Evolutionary conservation across 495 filamentous ascomycete genomes (phyloP), one percentile per base, ranked within the genome.

Genomic region (Xylaria acuta): DNA sequence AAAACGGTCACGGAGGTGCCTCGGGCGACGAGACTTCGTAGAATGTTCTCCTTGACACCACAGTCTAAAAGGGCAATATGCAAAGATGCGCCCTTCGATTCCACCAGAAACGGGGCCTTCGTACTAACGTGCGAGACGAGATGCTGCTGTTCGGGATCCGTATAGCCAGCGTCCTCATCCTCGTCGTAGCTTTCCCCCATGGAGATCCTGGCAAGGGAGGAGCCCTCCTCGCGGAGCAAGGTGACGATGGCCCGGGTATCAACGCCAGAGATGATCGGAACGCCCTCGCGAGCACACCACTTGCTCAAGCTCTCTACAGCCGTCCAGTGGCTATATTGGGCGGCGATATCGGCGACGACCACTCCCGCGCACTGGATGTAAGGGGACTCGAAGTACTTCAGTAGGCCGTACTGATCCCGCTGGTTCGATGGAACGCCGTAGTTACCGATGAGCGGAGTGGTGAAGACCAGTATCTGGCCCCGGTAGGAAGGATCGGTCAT

Each of bases 1-100:
- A 99, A 97, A 68, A 92, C 91, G 30, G 97, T 98, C 60, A 97
- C 92, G 73, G 90, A 93, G 51, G 93, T 90, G 34, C 95, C 96
- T 41, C 96, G 93, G 81, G 85, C 87, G 73, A 98, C 95, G 72
- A 99, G 85, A 79, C 92, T 95, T 74, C 96, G 92, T 64, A 99
- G 90, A 80, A 99, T 99, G 86, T 98, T 99, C 88, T 99, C 96
- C 88, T 99, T 99, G 71, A 99, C 97, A 82, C 96, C 96, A 80
- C 96, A 99, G 84, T 99, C 96, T 80, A 99, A 91, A 70, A 99
- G 88, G 43, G 95, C 96, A 76, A 99, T 89, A 83, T 99, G 96
- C 81, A 91, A 89, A 79, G 92, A 90, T 71, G 95, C 93, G 74
- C 88, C 86, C 53, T 89, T 86, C 43, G 94, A 92, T 73, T 90